Evolutionary conservation across 495 filamentous ascomycete species (phyloP), one percentile per base, ranked within the genome.

Genomic region (Chaetomium tenue): DNA sequence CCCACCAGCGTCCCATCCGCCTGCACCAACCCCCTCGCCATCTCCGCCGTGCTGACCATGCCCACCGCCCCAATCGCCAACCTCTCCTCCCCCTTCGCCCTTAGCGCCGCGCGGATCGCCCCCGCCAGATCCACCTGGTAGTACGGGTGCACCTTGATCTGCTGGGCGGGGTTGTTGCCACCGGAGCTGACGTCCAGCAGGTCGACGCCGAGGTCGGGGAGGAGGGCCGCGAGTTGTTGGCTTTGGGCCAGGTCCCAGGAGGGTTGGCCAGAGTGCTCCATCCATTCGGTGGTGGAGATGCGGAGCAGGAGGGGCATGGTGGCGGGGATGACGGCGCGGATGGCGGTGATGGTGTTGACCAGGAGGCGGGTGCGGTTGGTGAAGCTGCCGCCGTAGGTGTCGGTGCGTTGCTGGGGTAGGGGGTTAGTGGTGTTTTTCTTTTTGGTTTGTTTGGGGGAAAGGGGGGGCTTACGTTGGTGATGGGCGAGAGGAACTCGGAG

Each of bases 11-110:
- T 48, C 8, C 57, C 57, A 37, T 68, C 77, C 9, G 81, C 81
- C 71, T 88, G 78, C 8, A 89, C 81, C 48, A 89, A 79, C 1
- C 72, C 60, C 44, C 79, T 75, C n/a, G 88, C 88, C 59, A 80
- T 81, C 59, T 85, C 80, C 8, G 86, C 85, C 59, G 83, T 81
- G 12, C 82, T 88, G 69, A 94, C 87, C 62, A 86, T 72, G 2
- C 91, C 91, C 2, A 93, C 89, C n/a, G 87, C 85, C n/a, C 86
- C 87, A 50, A 93, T 83, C 3, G 82, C 61, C 62, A 92, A 72
- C 16, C 79, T 72, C 62, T 84, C 77, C 62, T 85, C 77, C 0
- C 85, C 86, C 18, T 81, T 79, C 37, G 75, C 79, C 16, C 77
- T 77, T 60, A 91, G 76, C 26, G 79, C 83, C 37, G 80, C 76